These are phyloP conservation scores for Marsdenia floribunda DNA, from an alignment of 257 asterid species.

Conservation along the genomic window DNA sequence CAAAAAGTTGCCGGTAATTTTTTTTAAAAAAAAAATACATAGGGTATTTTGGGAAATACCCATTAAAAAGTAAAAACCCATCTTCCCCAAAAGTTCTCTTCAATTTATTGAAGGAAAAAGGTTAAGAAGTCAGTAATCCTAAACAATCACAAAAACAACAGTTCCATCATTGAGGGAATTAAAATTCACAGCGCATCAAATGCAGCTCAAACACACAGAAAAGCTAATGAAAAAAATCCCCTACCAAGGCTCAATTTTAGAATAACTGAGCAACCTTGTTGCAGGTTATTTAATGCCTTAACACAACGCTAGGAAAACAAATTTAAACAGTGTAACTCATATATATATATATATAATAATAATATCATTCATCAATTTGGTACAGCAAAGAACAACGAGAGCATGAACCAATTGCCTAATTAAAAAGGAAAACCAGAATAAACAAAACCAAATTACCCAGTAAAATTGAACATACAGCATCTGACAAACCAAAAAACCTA, in stretches of 20 bases:
- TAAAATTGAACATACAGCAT: neutral
- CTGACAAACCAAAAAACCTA: neutral
- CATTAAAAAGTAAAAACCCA: too few species aligned
- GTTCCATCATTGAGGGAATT: neutral
- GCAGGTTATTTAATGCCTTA: neutral
- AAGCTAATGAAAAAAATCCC: too few species aligned
- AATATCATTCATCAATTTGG: neutral
- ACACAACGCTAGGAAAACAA: neutral
- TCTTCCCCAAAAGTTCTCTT: neutral
- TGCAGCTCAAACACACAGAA: too few species aligned
- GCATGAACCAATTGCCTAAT: neutral
- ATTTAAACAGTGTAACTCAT: neutral
- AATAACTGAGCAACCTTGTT: neutral
- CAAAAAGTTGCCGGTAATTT: too few species aligned
- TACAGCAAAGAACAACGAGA: neutral
- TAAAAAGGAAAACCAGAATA: neutral
- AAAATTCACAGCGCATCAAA: neutral
- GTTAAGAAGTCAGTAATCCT: neutral
- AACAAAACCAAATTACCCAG: neutral
- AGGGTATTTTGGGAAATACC: too few species aligned
- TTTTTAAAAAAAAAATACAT: too few species aligned
- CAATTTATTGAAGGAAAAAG: neutral
- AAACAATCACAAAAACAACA: neutral
- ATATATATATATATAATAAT: neutral
- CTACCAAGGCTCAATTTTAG: neutral